Percentiles rank a stretch among this genome's conserved stretches.
Conservation (phyloP, 768 basidiomycete genomes). For the Strobilomyces echinocephalus region DNA sequence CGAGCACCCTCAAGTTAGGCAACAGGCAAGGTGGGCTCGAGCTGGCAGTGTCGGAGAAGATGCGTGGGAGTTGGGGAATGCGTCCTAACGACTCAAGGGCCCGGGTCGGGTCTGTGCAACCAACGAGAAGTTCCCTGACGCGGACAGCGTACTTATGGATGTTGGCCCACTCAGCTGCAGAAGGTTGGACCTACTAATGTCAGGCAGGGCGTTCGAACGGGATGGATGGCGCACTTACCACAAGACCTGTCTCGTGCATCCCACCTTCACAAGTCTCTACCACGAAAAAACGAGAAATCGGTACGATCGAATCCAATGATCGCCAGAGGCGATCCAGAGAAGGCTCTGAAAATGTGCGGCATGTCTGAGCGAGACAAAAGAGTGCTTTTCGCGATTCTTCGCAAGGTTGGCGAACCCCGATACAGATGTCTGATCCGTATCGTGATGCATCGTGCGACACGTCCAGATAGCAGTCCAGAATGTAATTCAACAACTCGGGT, state of each 20-base stretch:
- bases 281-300: not conserved
- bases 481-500: no score
- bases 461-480: no score
- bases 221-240: not conserved
- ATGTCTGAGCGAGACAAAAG: not conserved
- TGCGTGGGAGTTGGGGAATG: not conserved
- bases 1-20: not conserved
- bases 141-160: not conserved
- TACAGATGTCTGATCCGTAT: not conserved
- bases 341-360: not conserved
- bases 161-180: not conserved
- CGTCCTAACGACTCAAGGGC: not conserved
- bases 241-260: no score
- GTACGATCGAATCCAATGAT: not conserved
- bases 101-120: no score
- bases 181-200: not conserved
- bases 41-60: not conserved
- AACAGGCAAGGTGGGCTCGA: not conserved
- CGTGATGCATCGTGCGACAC: no score
- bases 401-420: not conserved
- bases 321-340: not conserved
- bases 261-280: not conserved
- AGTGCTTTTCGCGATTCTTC: not conserved
- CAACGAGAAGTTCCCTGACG: not conserved
- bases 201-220: not conserved